Evolutionary conservation across 345 rosid species (phyloP).

Genomic region (Arabis alpina): DNA sequence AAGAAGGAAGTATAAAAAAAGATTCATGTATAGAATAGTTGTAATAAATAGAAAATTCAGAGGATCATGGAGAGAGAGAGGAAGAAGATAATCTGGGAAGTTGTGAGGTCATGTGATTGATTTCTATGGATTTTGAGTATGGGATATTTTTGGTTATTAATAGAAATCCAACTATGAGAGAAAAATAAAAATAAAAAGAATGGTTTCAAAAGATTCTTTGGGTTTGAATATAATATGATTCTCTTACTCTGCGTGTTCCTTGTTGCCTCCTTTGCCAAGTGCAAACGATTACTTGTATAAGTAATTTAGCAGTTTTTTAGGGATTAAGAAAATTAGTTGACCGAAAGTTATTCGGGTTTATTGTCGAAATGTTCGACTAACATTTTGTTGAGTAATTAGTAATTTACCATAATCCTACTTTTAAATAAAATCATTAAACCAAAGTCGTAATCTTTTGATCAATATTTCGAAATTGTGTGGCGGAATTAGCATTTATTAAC

Average conservation of each 20-base stretch:
- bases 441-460: too few species aligned
- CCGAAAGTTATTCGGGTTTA: neutral
- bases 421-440: too few species aligned
- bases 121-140: conserved; percentile 17
- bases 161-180: too few species aligned
- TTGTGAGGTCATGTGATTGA: conserved; percentile 40
- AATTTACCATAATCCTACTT: too few species aligned
- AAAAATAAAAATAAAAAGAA: neutral
- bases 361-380: neutral
- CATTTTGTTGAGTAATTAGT: too few species aligned
- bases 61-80: neutral
- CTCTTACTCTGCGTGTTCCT: neutral
- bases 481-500: too few species aligned
- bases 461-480: too few species aligned
- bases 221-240: conserved; percentile 8
- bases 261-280: conserved; percentile 2
- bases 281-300: neutral
- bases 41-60: neutral
- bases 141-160: conserved; percentile 12
- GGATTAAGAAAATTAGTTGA: too few species aligned
- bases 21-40: too few species aligned
- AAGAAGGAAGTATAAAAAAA: too few species aligned
- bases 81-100: conserved; percentile 19
- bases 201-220: neutral
- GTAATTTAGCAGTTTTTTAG: neutral